phyloP scores from a whole-genome alignment of 1,139 yeast species.

The Pichia sp. region DNA sequence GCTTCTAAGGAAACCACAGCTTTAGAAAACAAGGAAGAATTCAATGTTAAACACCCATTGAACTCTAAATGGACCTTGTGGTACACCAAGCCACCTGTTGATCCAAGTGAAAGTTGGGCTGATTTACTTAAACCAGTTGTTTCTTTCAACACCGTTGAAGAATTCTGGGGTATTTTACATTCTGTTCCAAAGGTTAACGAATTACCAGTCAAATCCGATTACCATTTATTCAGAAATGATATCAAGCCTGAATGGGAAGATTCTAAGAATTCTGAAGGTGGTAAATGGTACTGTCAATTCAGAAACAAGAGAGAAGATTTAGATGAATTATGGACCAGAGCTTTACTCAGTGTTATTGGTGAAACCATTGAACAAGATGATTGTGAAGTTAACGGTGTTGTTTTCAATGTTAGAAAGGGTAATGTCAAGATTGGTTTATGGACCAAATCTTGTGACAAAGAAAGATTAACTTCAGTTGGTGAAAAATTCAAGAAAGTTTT shows the following conservation, averaged over 20 bases:
- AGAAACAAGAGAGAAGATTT: constrained; percentile 55
- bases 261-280: constrained; percentile 77
- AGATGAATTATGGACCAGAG: constrained; percentile 91
- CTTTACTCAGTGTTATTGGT: constrained; percentile 87
- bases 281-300: constrained; percentile 86
- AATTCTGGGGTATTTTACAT: constrained; percentile 97
- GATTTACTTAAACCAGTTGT: constrained; percentile 91
- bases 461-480: constrained; percentile 56
- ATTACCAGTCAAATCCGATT: constrained; percentile 87
- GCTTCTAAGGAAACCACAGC: constrained; percentile 36
- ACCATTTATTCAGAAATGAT: constrained; percentile 91
- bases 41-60: constrained; percentile 82
- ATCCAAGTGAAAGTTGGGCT: constrained; percentile 80
- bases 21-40: constrained; percentile 59
- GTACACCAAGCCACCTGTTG: constrained; percentile 92
- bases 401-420: constrained; percentile 77
- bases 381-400: constrained; percentile 85
- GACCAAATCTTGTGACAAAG: constrained; percentile 77
- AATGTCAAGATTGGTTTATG: constrained; percentile 85
- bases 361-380: constrained; percentile 80
- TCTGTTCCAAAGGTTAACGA: constrained; percentile 90
- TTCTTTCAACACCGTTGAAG: constrained; percentile 88
- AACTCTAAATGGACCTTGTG: constrained; percentile 94
- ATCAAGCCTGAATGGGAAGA: constrained; percentile 99
- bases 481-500: constrained; percentile 76